A percentile compares a stretch with the other conserved stretches of the same genome.
These are phyloP conservation scores for Xylariales sp. DNA, from an alignment of 2,329 filamentous ascomycete genomes.

Conservation along the genomic window DNA sequence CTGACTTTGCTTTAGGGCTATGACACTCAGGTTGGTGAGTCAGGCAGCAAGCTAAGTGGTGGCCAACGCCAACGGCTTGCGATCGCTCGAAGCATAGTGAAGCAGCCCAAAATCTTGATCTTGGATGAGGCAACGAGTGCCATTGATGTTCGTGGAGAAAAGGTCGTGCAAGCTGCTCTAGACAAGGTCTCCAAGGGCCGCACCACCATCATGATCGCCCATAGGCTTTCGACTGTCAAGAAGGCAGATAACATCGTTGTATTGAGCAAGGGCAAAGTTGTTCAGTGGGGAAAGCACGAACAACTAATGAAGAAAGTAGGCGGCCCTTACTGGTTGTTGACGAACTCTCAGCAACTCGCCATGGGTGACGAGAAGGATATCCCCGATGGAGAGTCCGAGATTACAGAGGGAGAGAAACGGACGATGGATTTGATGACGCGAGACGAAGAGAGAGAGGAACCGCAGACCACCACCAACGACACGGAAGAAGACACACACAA, in stretches of 20 bases:
- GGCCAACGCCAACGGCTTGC: constrained; percentile 63
- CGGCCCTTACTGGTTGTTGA: constrained; percentile 63
- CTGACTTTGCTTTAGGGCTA: constrained; percentile 38
- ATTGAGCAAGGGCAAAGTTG: constrained; percentile 54
- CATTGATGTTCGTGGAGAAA: constrained; percentile 37
- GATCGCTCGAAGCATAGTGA: constrained; percentile 62
- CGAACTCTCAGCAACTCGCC: constrained; percentile 55
- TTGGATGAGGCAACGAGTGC: constrained; percentile 65
- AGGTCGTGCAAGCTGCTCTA: constrained; percentile 51
- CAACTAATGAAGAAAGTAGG: constrained; percentile 56
- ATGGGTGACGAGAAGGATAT: constrained; percentile 38
- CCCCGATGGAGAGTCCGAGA: constrained; percentile 26
- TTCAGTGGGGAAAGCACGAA: constrained; percentile 73
- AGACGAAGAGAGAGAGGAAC: constrained; percentile 29
- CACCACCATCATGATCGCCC: constrained; percentile 64
- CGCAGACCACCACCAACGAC: background rate
- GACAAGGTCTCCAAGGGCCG: constrained; percentile 51
- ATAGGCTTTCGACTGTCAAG: constrained; percentile 51
- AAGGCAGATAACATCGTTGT: constrained; percentile 38
- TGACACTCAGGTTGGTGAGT: constrained; percentile 58
- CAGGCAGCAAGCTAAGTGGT: constrained; percentile 61
- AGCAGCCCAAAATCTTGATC: constrained; percentile 59
- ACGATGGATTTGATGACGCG: constrained; percentile 35
- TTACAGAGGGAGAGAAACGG: constrained; percentile 28
- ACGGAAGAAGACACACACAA: constrained; percentile 13